A percentile compares a stretch with the other conserved stretches of the same genome.
Evolutionary conservation across 2,329 filamentous ascomycete species (phyloP).

Genomic region (Penicillium capsulatum): DNA sequence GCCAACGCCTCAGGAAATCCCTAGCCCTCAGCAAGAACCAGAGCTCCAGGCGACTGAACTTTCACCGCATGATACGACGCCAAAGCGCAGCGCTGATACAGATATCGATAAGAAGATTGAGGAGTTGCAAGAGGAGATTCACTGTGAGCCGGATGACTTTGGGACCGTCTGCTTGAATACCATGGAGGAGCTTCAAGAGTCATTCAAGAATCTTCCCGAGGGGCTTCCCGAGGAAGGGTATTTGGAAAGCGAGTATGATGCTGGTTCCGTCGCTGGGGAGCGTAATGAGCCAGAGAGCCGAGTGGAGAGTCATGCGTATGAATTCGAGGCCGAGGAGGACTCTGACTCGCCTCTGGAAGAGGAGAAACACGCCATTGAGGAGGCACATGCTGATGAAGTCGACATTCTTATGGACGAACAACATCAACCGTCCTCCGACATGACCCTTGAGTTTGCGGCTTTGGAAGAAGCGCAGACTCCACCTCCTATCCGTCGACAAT

Average conservation of each 20-base stretch:
- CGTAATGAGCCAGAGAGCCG: too few species aligned
- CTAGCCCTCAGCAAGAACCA: slow-evolving; percentile 3
- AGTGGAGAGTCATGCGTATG: too few species aligned
- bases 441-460: slow-evolving; percentile 4
- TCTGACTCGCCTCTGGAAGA: too few species aligned
- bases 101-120: slow-evolving; percentile 11
- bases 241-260: too few species aligned
- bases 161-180: slow-evolving; percentile 21
- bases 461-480: slow-evolving; percentile 4
- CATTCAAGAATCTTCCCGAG: slow-evolving; percentile 8
- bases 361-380: background rate
- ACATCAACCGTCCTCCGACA: slow-evolving; percentile 2
- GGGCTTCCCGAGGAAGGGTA: background rate
- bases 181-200: slow-evolving; percentile 16
- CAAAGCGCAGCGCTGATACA: slow-evolving; percentile 1
- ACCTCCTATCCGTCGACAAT: too few species aligned
- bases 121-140: slow-evolving; percentile 11
- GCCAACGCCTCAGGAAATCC: slow-evolving; percentile 3
- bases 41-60: background rate
- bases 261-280: too few species aligned
- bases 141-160: slow-evolving; percentile 14
- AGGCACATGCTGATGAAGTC: background rate
- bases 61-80: background rate
- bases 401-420: background rate
- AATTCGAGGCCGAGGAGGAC: too few species aligned